Conservation (phyloP, 768 basidiomycete species). For the Leccinum obscurum region DNA sequence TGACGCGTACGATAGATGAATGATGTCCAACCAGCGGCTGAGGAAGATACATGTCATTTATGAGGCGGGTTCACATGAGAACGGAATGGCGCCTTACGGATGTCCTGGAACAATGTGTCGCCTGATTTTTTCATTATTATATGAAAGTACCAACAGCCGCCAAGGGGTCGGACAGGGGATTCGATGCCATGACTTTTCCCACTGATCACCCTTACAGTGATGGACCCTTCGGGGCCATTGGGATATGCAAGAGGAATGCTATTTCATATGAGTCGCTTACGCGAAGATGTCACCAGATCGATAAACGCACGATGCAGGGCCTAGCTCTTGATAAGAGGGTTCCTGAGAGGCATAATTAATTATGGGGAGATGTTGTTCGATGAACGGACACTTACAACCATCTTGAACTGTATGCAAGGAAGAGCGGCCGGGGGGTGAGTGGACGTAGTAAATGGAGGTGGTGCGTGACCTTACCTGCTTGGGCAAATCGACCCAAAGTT, state of each 20-base stretch:
- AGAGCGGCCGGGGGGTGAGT: slow-evolving; percentile 16
- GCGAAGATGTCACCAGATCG: slow-evolving; percentile 2
- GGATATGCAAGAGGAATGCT: slow-evolving; percentile 78
- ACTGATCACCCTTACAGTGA: slow-evolving; percentile 82
- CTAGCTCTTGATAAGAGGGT: slow-evolving; percentile 83
- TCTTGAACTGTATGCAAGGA: slow-evolving; percentile 59
- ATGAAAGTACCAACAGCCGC: slow-evolving; percentile 95
- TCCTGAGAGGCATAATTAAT: slow-evolving; percentile 41
- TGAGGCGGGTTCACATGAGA: not conserved
- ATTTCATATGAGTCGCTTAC: slow-evolving; percentile 7
- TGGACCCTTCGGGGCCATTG: slow-evolving; percentile 61
- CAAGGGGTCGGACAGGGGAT: slow-evolving; percentile 87
- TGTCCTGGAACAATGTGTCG: slow-evolving; percentile 69
- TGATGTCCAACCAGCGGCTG: slow-evolving; percentile 85
- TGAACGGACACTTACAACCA: slow-evolving; percentile 49
- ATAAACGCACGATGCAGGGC: slow-evolving; percentile 52
- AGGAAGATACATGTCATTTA: not conserved
- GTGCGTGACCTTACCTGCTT: slow-evolving; percentile 47
- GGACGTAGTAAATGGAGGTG: slow-evolving; percentile 11
- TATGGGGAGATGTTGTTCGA: not conserved
- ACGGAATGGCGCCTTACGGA: slow-evolving; percentile 54
- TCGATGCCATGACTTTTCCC: slow-evolving; percentile 84
- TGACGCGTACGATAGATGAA: slow-evolving; percentile 73
- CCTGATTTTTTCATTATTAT: slow-evolving; percentile 63
- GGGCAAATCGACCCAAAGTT: slow-evolving; percentile 85